These are phyloP conservation scores for Fusarium sarcochroum DNA, from an alignment of 2,329 filamentous ascomycete genomes.

Conservation along the genomic window DNA sequence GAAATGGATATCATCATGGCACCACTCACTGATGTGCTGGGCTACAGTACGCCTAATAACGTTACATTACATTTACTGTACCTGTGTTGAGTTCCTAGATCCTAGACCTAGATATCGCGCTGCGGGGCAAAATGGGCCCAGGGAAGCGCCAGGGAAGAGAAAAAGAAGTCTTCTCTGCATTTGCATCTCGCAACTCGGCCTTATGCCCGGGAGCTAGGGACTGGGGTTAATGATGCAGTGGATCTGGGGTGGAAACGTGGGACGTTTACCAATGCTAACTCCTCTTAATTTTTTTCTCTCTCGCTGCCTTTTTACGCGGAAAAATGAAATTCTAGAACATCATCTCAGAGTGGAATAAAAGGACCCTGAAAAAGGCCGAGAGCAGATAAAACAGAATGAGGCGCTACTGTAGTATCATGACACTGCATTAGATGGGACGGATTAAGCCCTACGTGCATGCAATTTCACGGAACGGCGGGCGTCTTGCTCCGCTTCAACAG, in stretches of 20 bases:
- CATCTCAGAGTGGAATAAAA: not conserved
- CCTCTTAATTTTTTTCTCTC: not conserved
- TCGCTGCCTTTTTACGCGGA: not conserved
- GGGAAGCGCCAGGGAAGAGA: slow-evolving; percentile 30
- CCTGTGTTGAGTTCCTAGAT: slow-evolving; percentile 16
- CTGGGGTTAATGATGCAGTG: slow-evolving; percentile 28
- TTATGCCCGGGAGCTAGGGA: slow-evolving; percentile 31
- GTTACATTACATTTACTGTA: slow-evolving; percentile 1
- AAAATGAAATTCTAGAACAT: not conserved
- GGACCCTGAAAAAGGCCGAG: slow-evolving; percentile 29
- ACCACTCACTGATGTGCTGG: slow-evolving; percentile 16
- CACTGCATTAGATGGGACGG: slow-evolving; percentile 14
- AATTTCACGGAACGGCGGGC: slow-evolving; percentile 8
- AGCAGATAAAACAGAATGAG: not conserved
- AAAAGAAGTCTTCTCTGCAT: slow-evolving; percentile 30
- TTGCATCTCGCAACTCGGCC: slow-evolving; percentile 17
- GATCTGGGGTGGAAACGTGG: slow-evolving; percentile 40
- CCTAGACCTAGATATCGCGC: slow-evolving; percentile 1
- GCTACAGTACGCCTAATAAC: slow-evolving; percentile 8
- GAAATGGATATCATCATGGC: slow-evolving; percentile 13
- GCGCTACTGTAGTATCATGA: slow-evolving; percentile 5
- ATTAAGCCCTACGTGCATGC: slow-evolving; percentile 22
- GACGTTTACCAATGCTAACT: slow-evolving; percentile 1
- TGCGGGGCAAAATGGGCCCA: slow-evolving; percentile 17
- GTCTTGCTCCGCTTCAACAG: slow-evolving; percentile 19